phyloP scores from a whole-genome alignment of 345 rosid species.

The Hypericum perforatum region DNA sequence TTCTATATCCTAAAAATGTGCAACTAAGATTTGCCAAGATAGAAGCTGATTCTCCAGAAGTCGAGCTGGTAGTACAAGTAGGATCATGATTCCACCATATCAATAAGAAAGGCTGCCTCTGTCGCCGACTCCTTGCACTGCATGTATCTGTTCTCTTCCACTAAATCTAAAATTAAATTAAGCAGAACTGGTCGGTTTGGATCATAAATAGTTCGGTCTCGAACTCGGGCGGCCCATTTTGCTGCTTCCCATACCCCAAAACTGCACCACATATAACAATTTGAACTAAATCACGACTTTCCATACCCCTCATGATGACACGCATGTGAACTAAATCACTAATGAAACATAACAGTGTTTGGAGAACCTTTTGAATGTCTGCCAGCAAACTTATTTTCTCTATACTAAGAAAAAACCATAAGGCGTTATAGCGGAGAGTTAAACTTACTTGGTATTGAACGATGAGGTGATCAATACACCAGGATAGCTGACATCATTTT shows the following conservation, averaged over 20 bases:
- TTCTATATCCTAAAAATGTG: too few relatives aligned
- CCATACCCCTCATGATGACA: too few relatives aligned
- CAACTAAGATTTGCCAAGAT: too few relatives aligned
- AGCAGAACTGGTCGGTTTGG: slow-evolving; percentile 62
- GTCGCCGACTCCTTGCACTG: slow-evolving; percentile 66
- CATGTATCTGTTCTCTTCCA: slow-evolving; percentile 75
- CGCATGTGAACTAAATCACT: too few relatives aligned
- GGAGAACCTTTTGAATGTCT: too few relatives aligned
- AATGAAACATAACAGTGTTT: too few relatives aligned
- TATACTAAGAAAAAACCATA: too few relatives aligned
- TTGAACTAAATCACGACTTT: too few relatives aligned
- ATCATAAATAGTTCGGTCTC: slow-evolving; percentile 55
- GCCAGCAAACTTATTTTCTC: too few relatives aligned
- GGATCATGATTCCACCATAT: slow-evolving; percentile 47
- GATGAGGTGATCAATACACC: slow-evolving; percentile 74
- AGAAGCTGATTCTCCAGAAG: too few relatives aligned
- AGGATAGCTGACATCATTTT: slow-evolving; percentile 62
- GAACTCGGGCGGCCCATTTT: slow-evolving; percentile 79
- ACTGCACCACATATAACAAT: slow-evolving; percentile 31
- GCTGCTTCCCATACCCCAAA: slow-evolving; percentile 97
- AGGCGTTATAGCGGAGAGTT: too few relatives aligned
- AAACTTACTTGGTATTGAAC: slow-evolving; percentile 61
- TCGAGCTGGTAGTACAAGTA: too few relatives aligned
- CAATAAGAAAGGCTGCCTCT: slow-evolving; percentile 70
- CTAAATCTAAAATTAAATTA: slow-evolving; percentile 63